These are phyloP conservation scores for Ceriops zippeliana DNA, from an alignment of 345 rosid genomes.

Conservation along the genomic window DNA sequence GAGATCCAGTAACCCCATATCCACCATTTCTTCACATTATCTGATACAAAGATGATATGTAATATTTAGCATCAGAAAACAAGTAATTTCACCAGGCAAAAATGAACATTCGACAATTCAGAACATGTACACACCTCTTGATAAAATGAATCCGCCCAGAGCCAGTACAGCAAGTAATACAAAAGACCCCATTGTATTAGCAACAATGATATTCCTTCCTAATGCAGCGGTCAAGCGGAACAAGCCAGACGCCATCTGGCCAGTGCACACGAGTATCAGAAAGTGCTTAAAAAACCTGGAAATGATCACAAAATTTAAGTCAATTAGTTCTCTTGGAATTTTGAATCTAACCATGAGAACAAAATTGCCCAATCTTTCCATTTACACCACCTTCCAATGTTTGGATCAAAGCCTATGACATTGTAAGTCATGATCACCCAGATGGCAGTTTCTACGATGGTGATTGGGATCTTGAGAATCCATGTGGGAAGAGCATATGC, in stretches of 20 bases:
- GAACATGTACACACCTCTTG: conserved; percentile 30
- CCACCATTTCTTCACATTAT: conserved; percentile 57
- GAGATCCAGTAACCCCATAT: conserved; percentile 71
- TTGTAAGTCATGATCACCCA: conserved; percentile 61
- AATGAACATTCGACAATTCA: not conserved
- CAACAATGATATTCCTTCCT: conserved; percentile 58
- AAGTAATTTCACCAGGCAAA: not conserved
- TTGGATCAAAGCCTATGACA: conserved; percentile 51
- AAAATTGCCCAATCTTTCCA: not conserved
- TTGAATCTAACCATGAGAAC: not conserved
- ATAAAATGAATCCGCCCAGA: conserved; percentile 60
- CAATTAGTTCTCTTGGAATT: conserved; percentile 2
- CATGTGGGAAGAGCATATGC: conserved; percentile 78
- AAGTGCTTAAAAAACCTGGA: conserved; percentile 57
- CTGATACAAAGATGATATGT: conserved; percentile 25
- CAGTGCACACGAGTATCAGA: conserved; percentile 38
- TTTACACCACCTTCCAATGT: conserved; percentile 37
- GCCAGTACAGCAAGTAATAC: conserved; percentile 39
- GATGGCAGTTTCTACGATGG: conserved; percentile 50
- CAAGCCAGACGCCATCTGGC: conserved; percentile 58
- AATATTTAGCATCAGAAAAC: conserved; percentile 10
- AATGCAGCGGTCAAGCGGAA: conserved; percentile 52
- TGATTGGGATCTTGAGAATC: conserved; percentile 76
- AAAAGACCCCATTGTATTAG: conserved; percentile 57
- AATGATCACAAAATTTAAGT: conserved; percentile 3